These are phyloP conservation scores for Physaria fendleri DNA, from an alignment of 345 rosid genomes.

Conservation along the genomic window DNA sequence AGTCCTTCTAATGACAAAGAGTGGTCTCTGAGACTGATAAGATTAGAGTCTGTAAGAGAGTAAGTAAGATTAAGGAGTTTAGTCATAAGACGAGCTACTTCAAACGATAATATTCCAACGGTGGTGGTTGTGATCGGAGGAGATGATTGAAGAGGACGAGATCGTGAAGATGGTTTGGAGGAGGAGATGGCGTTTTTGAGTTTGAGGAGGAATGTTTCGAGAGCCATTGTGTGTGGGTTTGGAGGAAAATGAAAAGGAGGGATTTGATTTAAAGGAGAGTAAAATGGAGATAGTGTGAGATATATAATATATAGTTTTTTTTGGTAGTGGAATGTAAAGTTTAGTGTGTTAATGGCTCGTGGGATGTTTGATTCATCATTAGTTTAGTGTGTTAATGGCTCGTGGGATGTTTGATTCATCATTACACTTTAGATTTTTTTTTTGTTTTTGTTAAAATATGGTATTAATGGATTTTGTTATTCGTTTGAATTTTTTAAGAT, in stretches of 20 bases:
- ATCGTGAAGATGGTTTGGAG: slow-evolving; percentile 37
- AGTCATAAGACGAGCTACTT: slow-evolving; percentile 76
- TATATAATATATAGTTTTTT: slow-evolving; percentile 28
- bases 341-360: slow-evolving; percentile 42
- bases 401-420: no score
- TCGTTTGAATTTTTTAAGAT: slow-evolving; percentile 21
- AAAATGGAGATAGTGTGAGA: background rate
- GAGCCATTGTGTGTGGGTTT: slow-evolving; percentile 63
- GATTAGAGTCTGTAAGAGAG: slow-evolving; percentile 65
- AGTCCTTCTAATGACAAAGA: slow-evolving; percentile 70
- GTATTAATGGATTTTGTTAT: background rate
- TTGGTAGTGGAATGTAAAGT: slow-evolving; percentile 22
- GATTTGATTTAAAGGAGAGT: slow-evolving; percentile 14
- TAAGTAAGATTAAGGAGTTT: slow-evolving; percentile 74
- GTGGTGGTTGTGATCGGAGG: slow-evolving; percentile 14
- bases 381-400: no score
- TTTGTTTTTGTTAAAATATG: background rate
- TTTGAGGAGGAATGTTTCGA: slow-evolving; percentile 72
- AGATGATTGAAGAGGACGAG: slow-evolving; percentile 17
- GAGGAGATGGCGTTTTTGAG: slow-evolving; percentile 62
- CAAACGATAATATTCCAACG: slow-evolving; percentile 67
- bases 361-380: no score
- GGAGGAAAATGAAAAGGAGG: slow-evolving; percentile 10
- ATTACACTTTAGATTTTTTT: slow-evolving; percentile 19
- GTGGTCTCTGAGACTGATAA: slow-evolving; percentile 53